A percentile compares a stretch with the other conserved stretches of the same genome.
Conservation (phyloP, 495 filamentous ascomycete species). For the Xylaria bambusicola region DNA sequence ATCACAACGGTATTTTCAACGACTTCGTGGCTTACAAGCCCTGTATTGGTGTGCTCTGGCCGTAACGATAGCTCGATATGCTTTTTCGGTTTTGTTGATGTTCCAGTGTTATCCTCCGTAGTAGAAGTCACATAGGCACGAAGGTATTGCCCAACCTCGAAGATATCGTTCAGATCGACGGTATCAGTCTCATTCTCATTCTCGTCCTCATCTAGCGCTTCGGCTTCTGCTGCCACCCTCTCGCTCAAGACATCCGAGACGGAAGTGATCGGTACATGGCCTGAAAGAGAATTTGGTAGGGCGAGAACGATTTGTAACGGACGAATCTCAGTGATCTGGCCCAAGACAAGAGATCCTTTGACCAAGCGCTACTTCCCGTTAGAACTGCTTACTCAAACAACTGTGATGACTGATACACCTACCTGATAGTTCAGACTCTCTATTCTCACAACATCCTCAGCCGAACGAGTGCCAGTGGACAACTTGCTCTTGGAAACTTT, state of each 20-base stretch:
- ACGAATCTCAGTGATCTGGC: conserved; percentile 81
- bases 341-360: conserved; percentile 81
- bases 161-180: conserved; percentile 70
- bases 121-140: conserved; percentile 82
- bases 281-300: conserved; percentile 88
- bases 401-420: conserved; percentile 15
- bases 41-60: conserved; percentile 72
- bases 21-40: conserved; percentile 68
- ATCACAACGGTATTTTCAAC: conserved; percentile 75
- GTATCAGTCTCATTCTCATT: conserved; percentile 55
- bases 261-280: conserved; percentile 86
- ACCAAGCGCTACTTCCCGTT: conserved; percentile 66
- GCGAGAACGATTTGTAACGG: conserved; percentile 74
- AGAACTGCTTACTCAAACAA: conserved; percentile 29
- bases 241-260: conserved; percentile 66
- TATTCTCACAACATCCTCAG: conserved; percentile 66
- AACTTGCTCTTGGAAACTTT: conserved; percentile 58
- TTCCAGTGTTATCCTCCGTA: conserved; percentile 50
- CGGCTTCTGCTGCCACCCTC: conserved; percentile 62
- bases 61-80: conserved; percentile 82
- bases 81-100: conserved; percentile 66
- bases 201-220: conserved; percentile 54
- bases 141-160: conserved; percentile 85
- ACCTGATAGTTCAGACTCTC: conserved; percentile 92
- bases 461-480: conserved; percentile 35